phyloP scores from a whole-genome alignment of 805 yeast species.

The Saturnispora ahearnii region DNA sequence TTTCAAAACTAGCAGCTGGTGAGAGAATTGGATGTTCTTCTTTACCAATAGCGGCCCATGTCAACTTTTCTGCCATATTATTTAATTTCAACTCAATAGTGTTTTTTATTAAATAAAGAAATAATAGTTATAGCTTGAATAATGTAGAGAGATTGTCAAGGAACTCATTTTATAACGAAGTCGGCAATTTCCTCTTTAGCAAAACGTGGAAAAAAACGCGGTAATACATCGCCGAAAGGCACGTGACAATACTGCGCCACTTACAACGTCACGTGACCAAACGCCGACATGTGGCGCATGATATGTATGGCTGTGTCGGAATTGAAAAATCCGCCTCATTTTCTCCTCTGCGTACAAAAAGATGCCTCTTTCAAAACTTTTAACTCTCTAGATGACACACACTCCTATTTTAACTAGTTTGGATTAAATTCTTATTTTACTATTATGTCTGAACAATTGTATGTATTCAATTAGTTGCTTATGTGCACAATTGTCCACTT shows the following conservation, averaged over 20 bases:
- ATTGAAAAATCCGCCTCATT: neutral
- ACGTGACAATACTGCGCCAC: neutral
- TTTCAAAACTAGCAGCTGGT: constrained; percentile 13
- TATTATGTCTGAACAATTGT: constrained; percentile 2
- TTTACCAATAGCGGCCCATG: constrained; percentile 5
- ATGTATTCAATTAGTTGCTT: neutral
- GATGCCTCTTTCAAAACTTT: neutral
- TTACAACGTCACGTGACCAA: too few relatives aligned
- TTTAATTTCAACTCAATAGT: neutral
- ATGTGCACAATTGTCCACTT: too few relatives aligned
- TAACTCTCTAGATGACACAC: neutral
- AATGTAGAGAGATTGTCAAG: neutral
- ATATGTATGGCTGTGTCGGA: neutral
- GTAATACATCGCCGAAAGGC: neutral
- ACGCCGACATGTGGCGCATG: neutral
- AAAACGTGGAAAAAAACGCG: neutral
- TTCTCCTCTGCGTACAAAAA: neutral
- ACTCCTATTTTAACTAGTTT: neutral
- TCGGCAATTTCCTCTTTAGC: neutral
- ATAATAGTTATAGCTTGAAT: neutral
- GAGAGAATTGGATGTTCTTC: constrained; percentile 11
- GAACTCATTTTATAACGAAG: too few relatives aligned
- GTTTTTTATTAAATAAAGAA: neutral
- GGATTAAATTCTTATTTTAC: neutral
- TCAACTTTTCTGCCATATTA: constrained; percentile 1